Conservation (phyloP, 2,329 filamentous ascomycete species). For the Graphilbum fragrans region DNA sequence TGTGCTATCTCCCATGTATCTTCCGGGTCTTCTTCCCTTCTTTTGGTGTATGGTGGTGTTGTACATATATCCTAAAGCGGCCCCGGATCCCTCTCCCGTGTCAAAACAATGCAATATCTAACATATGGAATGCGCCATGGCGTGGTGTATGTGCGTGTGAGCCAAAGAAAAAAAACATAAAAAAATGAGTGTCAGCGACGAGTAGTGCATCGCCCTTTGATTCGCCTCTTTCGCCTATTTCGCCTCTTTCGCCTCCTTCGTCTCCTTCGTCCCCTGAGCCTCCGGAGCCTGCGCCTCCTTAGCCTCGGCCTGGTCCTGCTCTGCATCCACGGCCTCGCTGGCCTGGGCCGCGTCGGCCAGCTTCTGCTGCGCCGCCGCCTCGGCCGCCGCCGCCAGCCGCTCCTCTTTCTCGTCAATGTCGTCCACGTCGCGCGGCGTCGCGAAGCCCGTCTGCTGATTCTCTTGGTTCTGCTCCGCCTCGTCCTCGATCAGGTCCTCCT, state of each 20-base stretch:
- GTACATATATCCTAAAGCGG: too few species aligned
- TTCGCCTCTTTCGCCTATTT: constrained; percentile 1
- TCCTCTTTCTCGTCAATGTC: constrained; percentile 94
- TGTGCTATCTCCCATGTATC: too few species aligned
- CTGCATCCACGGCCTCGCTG: constrained; percentile 41
- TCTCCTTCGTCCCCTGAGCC: constrained; percentile 26
- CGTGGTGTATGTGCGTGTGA: neutral
- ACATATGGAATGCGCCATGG: neutral
- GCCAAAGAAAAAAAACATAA: neutral
- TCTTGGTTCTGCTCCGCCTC: constrained; percentile 86
- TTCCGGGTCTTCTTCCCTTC: too few species aligned
- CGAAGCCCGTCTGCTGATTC: constrained; percentile 61
- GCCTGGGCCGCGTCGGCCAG: constrained; percentile 34
- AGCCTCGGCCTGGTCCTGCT: constrained; percentile 36
- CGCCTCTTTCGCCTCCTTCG: neutral
- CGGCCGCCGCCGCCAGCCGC: constrained; percentile 38
- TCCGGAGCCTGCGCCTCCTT: constrained; percentile 26
- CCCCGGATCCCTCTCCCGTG: too few species aligned
- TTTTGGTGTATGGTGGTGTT: too few species aligned
- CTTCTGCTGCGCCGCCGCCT: too few species aligned
- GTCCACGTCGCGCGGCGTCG: constrained; percentile 72
- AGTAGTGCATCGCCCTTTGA: neutral
- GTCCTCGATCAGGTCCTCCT: constrained; percentile 94
- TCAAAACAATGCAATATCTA: neutral
- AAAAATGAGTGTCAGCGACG: neutral